A percentile compares a stretch with the other conserved stretches of the same genome.
phyloP scores from a whole-genome alignment of 331 rosid species.

The Pyrus hybrid region DNA sequence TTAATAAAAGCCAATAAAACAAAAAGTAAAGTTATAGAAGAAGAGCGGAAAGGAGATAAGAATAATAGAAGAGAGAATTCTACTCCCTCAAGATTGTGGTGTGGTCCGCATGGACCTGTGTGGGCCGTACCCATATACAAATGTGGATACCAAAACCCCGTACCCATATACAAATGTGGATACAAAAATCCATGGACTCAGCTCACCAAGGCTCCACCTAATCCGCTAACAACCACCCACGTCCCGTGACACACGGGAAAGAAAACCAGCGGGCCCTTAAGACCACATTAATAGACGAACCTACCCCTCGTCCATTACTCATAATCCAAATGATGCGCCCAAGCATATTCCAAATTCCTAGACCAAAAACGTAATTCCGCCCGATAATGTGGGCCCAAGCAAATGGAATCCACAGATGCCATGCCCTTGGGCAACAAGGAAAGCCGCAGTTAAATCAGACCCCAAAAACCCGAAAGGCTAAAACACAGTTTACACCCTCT shows the following conservation, averaged over 20 bases:
- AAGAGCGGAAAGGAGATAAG: no score
- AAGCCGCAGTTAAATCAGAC: neutral
- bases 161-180: neutral
- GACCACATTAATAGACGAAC: neutral
- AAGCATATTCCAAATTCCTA: constrained; percentile 17
- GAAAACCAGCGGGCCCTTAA: neutral
- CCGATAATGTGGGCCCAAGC: neutral
- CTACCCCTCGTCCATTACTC: neutral
- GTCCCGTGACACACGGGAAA: neutral
- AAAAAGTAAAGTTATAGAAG: no score
- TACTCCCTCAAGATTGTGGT: no score
- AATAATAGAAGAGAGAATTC: no score
- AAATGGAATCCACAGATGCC: neutral
- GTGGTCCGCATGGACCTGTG: no score
- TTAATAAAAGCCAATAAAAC: no score
- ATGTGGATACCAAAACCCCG: neutral
- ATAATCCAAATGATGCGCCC: neutral
- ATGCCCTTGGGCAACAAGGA: no score
- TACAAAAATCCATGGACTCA: neutral
- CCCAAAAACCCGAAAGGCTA: neutral
- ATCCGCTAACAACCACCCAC: constrained; percentile 8
- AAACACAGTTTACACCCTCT: neutral
- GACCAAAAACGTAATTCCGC: neutral
- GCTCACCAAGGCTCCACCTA: neutral
- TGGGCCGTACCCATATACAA: neutral